A percentile compares a stretch with the other conserved stretches of the same genome.
Evolutionary conservation across 768 basidiomycete genomes (phyloP).

Genomic region (Lactifluus echinatus): DNA sequence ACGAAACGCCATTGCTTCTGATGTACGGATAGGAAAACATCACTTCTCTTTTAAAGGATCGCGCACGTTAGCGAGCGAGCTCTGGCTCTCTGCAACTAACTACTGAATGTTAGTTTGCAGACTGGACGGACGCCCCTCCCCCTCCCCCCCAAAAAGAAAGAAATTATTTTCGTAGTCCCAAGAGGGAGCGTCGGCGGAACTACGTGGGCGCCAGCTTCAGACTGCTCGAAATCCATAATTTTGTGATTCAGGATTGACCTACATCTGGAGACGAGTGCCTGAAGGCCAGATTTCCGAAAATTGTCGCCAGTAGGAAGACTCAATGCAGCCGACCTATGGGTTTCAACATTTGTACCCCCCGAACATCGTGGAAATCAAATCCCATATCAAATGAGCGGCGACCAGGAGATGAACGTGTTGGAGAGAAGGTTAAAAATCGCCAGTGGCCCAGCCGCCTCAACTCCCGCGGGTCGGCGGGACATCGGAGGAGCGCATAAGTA

Average conservation of each 20-base stretch:
- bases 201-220: background rate
- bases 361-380: constrained; percentile 14
- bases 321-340: background rate
- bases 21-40: background rate
- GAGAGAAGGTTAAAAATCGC: background rate
- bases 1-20: constrained; percentile 45
- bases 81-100: no score
- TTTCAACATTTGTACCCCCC: background rate
- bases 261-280: background rate
- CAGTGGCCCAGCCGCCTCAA: background rate
- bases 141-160: no score
- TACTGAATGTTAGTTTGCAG: no score
- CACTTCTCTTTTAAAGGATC: constrained; percentile 6
- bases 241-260: background rate
- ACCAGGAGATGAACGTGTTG: background rate
- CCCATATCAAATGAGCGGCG: background rate
- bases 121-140: no score
- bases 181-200: background rate
- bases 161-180: background rate
- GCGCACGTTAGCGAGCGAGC: constrained; percentile 6
- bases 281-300: background rate
- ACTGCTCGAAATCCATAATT: background rate
- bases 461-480: constrained; percentile 4
- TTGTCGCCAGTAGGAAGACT: background rate
- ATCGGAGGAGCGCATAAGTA: background rate